These are phyloP conservation scores for Phytophthora fragariae DNA, from an alignment of 352 stramenopile genomes.

Conservation along the genomic window DNA sequence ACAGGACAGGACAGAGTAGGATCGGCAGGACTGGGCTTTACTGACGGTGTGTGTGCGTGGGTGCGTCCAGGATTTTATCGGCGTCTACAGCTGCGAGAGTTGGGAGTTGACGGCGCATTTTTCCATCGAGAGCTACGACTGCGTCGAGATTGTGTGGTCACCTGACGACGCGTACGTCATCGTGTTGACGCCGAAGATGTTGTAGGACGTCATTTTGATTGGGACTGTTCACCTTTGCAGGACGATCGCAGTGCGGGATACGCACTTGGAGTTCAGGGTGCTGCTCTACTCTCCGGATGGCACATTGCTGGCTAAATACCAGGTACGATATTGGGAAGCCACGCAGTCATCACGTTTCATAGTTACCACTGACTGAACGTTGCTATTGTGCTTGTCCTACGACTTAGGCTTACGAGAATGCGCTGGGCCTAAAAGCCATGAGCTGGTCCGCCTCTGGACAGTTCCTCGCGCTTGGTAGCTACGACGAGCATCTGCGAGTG, in stretches of 20 bases:
- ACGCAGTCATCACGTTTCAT: not conserved
- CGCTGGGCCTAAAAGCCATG: slow-evolving; percentile 76
- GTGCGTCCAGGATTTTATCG: slow-evolving; percentile 65
- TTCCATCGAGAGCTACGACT: slow-evolving; percentile 82
- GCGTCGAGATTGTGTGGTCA: slow-evolving; percentile 73
- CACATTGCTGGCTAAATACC: slow-evolving; percentile 68
- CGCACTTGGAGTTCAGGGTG: slow-evolving; percentile 75
- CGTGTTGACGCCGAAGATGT: not conserved
- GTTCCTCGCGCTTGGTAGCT: slow-evolving; percentile 83
- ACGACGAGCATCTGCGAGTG: slow-evolving; percentile 79
- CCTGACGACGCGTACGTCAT: slow-evolving; percentile 69
- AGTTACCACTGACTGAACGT: not conserved
- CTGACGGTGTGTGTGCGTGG: no score
- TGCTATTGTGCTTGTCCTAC: not conserved
- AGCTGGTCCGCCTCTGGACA: slow-evolving; percentile 80
- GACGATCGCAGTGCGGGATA: slow-evolving; percentile 78
- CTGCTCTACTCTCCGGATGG: slow-evolving; percentile 78
- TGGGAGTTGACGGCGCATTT: slow-evolving; percentile 84
- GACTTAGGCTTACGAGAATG: slow-evolving; percentile 78
- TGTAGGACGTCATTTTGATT: not conserved
- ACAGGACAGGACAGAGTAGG: not conserved
- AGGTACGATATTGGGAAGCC: slow-evolving; percentile 43
- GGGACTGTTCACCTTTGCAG: slow-evolving; percentile 6
- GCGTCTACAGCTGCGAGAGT: slow-evolving; percentile 76
- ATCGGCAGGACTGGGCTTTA: not conserved